phyloP scores from a whole-genome alignment of 2,329 filamentous ascomycete species.

The Amphichorda felina region DNA sequence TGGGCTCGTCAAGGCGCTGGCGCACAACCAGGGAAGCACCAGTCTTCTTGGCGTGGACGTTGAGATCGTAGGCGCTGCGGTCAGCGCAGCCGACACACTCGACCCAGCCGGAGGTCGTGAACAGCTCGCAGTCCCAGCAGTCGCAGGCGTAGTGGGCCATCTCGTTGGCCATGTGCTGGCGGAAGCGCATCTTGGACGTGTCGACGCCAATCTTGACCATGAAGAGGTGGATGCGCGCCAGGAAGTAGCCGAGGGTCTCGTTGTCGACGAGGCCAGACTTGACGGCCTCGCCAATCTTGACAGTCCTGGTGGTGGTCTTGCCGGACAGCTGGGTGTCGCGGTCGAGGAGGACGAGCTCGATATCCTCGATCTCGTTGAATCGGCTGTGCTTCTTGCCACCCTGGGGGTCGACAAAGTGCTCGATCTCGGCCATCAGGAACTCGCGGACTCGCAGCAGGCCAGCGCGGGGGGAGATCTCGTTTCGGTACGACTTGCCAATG shows the following conservation, averaged over 20 bases:
- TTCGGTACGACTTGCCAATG: conserved; percentile 95
- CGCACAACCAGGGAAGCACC: conserved; percentile 77
- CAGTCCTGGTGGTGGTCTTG: conserved; percentile 61
- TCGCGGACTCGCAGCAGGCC: conserved; percentile 91
- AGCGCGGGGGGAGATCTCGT: conserved; percentile 89
- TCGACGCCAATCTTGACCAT: conserved; percentile 82
- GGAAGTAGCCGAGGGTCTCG: conserved; percentile 95
- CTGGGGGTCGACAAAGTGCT: conserved; percentile 93
- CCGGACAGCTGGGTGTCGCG: conserved; percentile 77
- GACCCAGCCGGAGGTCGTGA: conserved; percentile 91
- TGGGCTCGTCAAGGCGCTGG: conserved; percentile 66
- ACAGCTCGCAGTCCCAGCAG: conserved; percentile 94
- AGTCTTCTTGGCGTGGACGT: conserved; percentile 87
- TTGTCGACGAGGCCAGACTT: conserved; percentile 78
- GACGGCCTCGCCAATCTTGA: conserved; percentile 80
- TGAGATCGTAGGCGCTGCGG: conserved; percentile 86
- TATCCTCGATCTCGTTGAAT: conserved; percentile 73
- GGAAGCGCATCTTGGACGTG: conserved; percentile 79
- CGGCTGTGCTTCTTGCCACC: conserved; percentile 89
- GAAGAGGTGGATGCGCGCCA: conserved; percentile 88
- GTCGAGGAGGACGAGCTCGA: conserved; percentile 76
- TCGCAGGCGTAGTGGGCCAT: conserved; percentile 88
- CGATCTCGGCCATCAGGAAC: conserved; percentile 98
- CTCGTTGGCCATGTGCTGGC: conserved; percentile 81
- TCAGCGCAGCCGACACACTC: conserved; percentile 97